Evolutionary conservation across 768 basidiomycete genomes (phyloP).

Genomic region (Xanthoconium stramineum): DNA sequence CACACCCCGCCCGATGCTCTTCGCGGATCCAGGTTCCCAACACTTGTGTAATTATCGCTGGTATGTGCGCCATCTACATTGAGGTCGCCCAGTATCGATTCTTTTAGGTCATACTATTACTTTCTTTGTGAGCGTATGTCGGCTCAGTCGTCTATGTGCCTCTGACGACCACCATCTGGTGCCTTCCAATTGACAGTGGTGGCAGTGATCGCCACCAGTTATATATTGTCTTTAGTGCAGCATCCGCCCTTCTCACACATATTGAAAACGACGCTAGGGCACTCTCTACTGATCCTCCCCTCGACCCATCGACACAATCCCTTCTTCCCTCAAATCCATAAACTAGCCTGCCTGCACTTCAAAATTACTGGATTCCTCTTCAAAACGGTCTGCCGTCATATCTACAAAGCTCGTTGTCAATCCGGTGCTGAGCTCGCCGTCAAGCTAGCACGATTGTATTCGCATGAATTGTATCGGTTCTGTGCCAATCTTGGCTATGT

Average conservation of each 20-base stretch:
- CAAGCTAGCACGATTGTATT: neutral
- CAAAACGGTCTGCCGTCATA: neutral
- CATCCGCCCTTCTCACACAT: neutral
- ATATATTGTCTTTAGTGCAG: neutral
- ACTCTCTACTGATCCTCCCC: neutral
- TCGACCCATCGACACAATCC: neutral
- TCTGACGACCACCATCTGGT: neutral
- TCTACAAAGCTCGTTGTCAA: neutral
- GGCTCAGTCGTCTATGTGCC: neutral
- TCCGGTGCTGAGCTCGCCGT: neutral
- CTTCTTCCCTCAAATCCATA: neutral
- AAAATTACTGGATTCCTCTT: neutral
- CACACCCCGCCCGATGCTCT: neutral
- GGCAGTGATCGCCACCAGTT: neutral
- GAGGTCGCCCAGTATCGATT: neutral
- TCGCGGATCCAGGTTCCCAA: neutral
- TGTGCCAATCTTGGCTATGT: neutral
- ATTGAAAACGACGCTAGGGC: neutral
- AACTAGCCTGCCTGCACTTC: neutral
- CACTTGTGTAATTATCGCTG: neutral
- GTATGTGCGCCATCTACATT: neutral
- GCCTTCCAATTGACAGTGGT: neutral
- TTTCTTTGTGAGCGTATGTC: neutral
- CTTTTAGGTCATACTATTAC: neutral
- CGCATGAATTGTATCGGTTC: neutral